Conservation (phyloP, 352 stramenopile genomes). For the Phytophthora capsici region DNA sequence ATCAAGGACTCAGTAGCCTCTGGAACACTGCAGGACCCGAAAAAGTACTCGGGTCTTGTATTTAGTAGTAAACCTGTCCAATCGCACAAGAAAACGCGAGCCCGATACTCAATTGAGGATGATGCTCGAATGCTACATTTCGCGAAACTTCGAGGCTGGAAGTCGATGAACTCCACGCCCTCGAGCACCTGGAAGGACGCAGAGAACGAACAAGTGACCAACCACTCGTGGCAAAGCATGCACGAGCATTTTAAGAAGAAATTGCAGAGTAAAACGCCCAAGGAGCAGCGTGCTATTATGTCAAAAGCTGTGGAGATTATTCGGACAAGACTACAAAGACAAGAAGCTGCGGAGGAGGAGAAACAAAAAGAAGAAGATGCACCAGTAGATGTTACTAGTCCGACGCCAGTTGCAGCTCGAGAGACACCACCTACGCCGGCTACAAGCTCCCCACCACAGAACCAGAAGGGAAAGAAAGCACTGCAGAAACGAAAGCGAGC, state of each 20-base stretch:
- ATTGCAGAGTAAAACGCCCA: conserved; percentile 40
- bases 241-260: conserved; percentile 56
- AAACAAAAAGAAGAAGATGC: not conserved
- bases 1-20: conserved; percentile 51
- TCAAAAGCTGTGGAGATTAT: conserved; percentile 27
- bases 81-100: not conserved
- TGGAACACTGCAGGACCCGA: conserved; percentile 34
- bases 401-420: not conserved
- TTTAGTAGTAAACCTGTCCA: not conserved
- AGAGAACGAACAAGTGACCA: conserved; percentile 33
- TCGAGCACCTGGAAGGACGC: conserved; percentile 24
- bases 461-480: not conserved
- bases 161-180: conserved; percentile 26
- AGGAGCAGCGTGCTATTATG: conserved; percentile 38
- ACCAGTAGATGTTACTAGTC: not conserved
- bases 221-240: conserved; percentile 52
- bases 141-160: conserved; percentile 33
- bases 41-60: conserved; percentile 44
- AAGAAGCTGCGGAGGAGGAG: conserved; percentile 6
- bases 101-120: conserved; percentile 45
- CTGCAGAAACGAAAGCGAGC: conserved; percentile 22
- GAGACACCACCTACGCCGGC: conserved; percentile 2
- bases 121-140: conserved; percentile 55
- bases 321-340: conserved; percentile 1
- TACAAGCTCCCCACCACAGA: conserved; percentile 12